Evolutionary conservation across 352 stramenopile species (phyloP).

Genomic region (Pythium sukuiense): DNA sequence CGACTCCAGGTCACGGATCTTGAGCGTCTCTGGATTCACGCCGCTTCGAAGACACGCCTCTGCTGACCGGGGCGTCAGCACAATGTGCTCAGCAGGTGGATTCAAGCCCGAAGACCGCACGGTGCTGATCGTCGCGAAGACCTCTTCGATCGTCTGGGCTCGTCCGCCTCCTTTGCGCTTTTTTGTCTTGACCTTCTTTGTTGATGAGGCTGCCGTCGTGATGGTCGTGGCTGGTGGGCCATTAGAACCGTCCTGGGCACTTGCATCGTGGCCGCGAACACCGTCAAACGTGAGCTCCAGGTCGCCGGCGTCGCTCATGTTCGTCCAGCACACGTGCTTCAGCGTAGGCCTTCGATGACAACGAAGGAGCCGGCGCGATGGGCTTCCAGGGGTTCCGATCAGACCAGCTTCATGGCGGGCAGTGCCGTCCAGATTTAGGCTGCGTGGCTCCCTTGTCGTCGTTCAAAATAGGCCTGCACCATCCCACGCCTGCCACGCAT

Average conservation of each 20-base stretch:
- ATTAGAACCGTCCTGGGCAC: not conserved
- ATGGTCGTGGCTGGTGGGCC: not conserved
- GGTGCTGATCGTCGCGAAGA: conserved; percentile 76
- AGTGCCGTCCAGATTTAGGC: not conserved
- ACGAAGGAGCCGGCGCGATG: not conserved
- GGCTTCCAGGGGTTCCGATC: conserved; percentile 1
- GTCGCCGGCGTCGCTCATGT: conserved; percentile 4
- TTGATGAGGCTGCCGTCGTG: not conserved
- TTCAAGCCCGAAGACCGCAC: conserved; percentile 70
- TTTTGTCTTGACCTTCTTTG: conserved; percentile 55
- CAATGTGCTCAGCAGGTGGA: conserved; percentile 65
- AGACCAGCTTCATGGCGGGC: not conserved
- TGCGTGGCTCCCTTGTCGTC: too few species aligned
- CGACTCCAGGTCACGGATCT: conserved; percentile 90
- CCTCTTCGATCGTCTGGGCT: conserved; percentile 72
- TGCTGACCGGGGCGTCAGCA: conserved; percentile 87
- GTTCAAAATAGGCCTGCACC: not conserved
- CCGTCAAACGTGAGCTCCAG: conserved; percentile 22
- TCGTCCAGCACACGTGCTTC: not conserved
- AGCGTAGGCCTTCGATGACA: not conserved
- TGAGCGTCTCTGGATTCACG: conserved; percentile 91
- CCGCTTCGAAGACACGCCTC: conserved; percentile 90
- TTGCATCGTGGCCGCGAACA: conserved; percentile 8
- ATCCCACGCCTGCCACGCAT: not conserved
- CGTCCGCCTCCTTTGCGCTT: conserved; percentile 55